Percentiles rank a stretch among this genome's conserved stretches.
Conservation (phyloP, 768 basidiomycete species). For the Termitomyces sp. region DNA sequence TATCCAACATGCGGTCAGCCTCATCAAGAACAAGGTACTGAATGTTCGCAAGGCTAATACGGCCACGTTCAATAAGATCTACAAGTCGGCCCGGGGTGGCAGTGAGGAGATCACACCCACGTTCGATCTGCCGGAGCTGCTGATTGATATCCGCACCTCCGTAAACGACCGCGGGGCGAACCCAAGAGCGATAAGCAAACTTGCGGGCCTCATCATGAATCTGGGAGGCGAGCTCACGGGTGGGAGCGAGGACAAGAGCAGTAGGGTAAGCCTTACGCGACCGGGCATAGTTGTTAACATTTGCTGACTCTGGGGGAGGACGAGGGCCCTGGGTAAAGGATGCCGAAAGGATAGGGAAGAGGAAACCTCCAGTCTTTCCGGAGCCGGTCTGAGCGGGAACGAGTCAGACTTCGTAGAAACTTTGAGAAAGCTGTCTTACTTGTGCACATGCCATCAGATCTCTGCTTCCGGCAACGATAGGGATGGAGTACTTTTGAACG, state of each 20-base stretch:
- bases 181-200: slow-evolving; percentile 99
- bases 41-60: slow-evolving; percentile 94
- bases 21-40: slow-evolving; percentile 98
- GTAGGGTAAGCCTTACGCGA: slow-evolving; percentile 92
- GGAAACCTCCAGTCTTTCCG: slow-evolving; percentile 98
- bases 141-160: slow-evolving; percentile 97
- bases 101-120: slow-evolving; percentile 93
- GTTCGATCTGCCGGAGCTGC: slow-evolving; percentile 91
- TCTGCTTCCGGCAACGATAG: slow-evolving; percentile 86
- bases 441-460: slow-evolving; percentile 96
- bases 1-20: slow-evolving; percentile 99
- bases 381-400: slow-evolving; percentile 79
- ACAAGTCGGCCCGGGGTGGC: slow-evolving; percentile 98
- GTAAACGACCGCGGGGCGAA: slow-evolving; percentile 97
- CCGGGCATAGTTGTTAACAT: slow-evolving; percentile 50
- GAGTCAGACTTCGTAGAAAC: slow-evolving; percentile 8
- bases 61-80: slow-evolving; percentile 96
- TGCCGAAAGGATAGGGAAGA: slow-evolving; percentile 97
- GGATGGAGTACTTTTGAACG: slow-evolving; percentile 99
- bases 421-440: slow-evolving; percentile 32
- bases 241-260: slow-evolving; percentile 95
- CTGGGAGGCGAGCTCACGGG: slow-evolving; percentile 97
- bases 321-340: slow-evolving; percentile 82
- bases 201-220: slow-evolving; percentile 99
- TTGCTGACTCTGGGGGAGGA: slow-evolving; percentile 52